phyloP scores from a whole-genome alignment of 179 eudicot species.

The Spinacia oleracea region DNA sequence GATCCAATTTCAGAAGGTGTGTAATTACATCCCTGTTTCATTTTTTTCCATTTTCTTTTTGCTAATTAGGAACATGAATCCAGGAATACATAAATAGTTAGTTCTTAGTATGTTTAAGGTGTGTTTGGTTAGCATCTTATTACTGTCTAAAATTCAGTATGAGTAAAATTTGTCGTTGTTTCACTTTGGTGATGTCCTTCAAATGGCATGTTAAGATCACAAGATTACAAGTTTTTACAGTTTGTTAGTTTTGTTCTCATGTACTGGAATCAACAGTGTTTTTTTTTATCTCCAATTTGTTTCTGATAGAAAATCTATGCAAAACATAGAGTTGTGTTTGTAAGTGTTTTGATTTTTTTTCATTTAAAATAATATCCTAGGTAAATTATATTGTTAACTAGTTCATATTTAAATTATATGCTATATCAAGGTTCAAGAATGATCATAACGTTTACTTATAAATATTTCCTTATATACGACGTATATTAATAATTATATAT shows the following conservation, averaged over 20 bases:
- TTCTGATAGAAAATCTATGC: background rate
- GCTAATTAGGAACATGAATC: conserved; percentile 6
- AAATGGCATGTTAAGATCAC: conserved; percentile 1
- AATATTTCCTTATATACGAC: too few species aligned
- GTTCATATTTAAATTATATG: too few species aligned
- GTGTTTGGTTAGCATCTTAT: background rate
- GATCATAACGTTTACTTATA: too few species aligned
- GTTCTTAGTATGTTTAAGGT: conserved; percentile 12
- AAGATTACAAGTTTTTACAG: conserved; percentile 27
- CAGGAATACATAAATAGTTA: conserved; percentile 12
- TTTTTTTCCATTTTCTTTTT: conserved; percentile 12
- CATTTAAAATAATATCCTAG: too few species aligned
- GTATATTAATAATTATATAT: too few species aligned
- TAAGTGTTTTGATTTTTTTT: too few species aligned
- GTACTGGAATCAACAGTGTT: background rate
- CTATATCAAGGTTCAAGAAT: too few species aligned
- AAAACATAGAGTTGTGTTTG: too few species aligned
- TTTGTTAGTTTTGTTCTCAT: background rate
- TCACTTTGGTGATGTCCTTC: background rate
- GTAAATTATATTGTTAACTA: too few species aligned
- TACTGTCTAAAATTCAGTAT: background rate
- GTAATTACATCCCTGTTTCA: conserved; percentile 10
- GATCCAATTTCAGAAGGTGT: conserved; percentile 10
- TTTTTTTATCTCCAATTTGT: background rate
- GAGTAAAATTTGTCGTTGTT: background rate